Percentiles rank a stretch among this genome's conserved stretches.
These are phyloP conservation scores for Sutorius australiensis DNA, from an alignment of 768 basidiomycete species.

Conservation along the genomic window DNA sequence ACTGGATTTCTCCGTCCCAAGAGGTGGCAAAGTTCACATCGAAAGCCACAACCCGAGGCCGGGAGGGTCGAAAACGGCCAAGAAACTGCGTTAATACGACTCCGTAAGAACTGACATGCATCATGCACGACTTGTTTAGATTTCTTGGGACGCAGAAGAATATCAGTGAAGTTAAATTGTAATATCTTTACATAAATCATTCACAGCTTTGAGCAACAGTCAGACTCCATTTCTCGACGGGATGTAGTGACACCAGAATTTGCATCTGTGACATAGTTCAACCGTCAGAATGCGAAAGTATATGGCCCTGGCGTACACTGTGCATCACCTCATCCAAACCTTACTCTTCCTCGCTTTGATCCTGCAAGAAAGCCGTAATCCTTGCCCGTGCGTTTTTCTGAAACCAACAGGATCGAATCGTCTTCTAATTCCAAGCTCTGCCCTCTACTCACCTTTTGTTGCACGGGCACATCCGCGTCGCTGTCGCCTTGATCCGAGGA, in stretches of 20 bases:
- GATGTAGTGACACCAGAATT: background rate
- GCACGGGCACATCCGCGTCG: slow-evolving; percentile 33
- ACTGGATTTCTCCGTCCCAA: background rate
- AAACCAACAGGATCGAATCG: background rate
- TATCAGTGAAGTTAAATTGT: background rate
- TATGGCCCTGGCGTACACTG: background rate
- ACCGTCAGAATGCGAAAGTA: background rate
- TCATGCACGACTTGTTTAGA: too few relatives aligned
- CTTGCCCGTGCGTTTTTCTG: slow-evolving; percentile 50
- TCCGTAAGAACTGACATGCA: background rate
- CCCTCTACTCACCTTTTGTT: slow-evolving; percentile 39
- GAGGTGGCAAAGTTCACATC: too few relatives aligned
- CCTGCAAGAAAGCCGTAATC: slow-evolving; percentile 68
- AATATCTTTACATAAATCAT: background rate
- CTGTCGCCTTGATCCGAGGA: slow-evolving; percentile 33
- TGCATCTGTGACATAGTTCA: background rate
- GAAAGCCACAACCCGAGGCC: background rate
- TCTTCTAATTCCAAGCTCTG: background rate
- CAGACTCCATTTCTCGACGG: background rate
- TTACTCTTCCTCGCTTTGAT: slow-evolving; percentile 61
- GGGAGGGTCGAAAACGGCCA: background rate
- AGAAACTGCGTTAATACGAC: background rate
- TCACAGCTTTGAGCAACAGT: background rate
- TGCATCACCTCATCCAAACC: too few relatives aligned
- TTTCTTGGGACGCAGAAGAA: background rate